Percentiles rank a stretch among this genome's conserved stretches.
Conservation (phyloP, 176 grass and related monocot species). For the Melocanna baccifera region DNA sequence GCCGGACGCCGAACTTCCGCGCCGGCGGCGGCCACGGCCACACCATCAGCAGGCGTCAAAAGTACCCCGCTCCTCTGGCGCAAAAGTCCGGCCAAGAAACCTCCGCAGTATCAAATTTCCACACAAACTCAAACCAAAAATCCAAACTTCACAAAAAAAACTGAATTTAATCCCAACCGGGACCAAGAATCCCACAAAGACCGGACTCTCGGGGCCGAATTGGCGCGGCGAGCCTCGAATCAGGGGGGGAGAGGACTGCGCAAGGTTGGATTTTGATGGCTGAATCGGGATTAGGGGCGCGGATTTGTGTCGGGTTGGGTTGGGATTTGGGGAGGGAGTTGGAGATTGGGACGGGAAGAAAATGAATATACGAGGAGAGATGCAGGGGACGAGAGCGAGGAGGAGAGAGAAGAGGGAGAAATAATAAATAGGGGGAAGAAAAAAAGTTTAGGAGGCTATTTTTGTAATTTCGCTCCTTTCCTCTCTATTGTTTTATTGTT, state of each 20-base stretch:
- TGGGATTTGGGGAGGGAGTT: constrained; percentile 36
- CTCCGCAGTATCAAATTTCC: background rate
- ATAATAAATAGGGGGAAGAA: constrained; percentile 30
- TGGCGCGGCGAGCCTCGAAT: constrained; percentile 4
- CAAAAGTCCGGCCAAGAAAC: background rate
- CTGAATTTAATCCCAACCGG: background rate
- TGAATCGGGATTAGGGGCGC: background rate
- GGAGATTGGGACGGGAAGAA: constrained; percentile 42
- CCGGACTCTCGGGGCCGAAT: background rate
- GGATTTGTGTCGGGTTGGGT: constrained; percentile 31
- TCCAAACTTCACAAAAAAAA: background rate
- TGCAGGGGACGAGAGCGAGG: constrained; percentile 11
- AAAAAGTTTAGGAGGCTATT: background rate
- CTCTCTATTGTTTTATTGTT: background rate
- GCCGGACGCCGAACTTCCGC: constrained; percentile 54
- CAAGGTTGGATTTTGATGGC: constrained; percentile 27
- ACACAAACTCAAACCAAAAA: background rate
- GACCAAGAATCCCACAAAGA: background rate
- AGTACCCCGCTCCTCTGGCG: background rate
- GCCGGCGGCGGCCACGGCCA: constrained; percentile 81
- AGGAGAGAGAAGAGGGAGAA: background rate
- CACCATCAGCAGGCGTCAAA: constrained; percentile 37
- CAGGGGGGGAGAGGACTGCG: background rate
- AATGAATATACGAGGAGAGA: constrained; percentile 52
- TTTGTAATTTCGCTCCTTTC: background rate